Base-by-base conservation (phyloP, 2,329 filamentous ascomycete species). In the Aureobasidium sp. region DNA sequence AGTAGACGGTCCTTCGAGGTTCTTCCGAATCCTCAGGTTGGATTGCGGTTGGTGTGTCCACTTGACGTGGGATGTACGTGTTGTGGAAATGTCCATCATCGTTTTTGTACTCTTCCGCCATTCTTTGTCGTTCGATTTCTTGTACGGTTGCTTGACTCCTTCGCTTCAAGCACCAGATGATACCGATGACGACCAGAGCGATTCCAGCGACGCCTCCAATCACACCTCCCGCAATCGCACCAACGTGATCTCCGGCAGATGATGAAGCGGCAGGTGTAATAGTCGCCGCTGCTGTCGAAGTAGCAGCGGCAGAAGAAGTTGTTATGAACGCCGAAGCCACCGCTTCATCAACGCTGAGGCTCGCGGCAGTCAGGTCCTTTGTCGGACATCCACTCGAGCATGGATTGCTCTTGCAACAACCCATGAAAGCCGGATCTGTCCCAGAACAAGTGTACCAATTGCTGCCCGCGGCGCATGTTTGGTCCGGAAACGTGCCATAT, bases 391-490 rank as follows among this genome's bases (percentile, higher is more conserved):
- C 58, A n/a, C 23, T 45, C 38, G 38, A 38, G 31, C 58, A 60
- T 17, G 58, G 58, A n/a, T 60, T 45, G 58, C 35, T 45, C 21
- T 43, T 37, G 17, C 58, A 60, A 29, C 58, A 60, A 17, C 58
- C 58, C 58, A 60, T 60, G 29, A 60, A 60, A 8, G 58, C 42
- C 21, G 58, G 58, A 6, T 60, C 17, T 11, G 58, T 60, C 29
- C 37, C 58, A 29, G 47, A 17, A 37, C 58, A 60, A 11, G 58
- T 60, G 23, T 38, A 60, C 58, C 58, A 60, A 7, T 54, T 25
- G 29, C 58, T 49, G n/a, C 31, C 47, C 9, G 46, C 27, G 33
- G 5, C 23, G 47, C 58, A 60, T 23, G 27, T 42, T 21, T 60
- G 58, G 29, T 60, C 47, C 27, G 58, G 38, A 29, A 60, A 53